Base-by-base conservation (phyloP, 2,329 filamentous ascomycete species). In the Fusarium sarcochroum region DNA sequence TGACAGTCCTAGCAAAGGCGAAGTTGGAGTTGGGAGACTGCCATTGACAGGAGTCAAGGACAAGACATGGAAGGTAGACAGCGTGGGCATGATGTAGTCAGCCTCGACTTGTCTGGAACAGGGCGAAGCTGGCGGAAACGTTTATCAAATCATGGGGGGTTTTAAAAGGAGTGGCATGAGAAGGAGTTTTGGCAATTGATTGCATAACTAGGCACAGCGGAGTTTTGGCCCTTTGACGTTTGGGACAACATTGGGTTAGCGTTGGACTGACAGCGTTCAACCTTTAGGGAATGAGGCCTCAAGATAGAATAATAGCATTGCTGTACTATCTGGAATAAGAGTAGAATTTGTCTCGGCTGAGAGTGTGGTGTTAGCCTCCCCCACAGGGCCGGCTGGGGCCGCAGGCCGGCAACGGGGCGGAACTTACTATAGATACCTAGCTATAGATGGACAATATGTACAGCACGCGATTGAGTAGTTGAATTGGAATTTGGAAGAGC, bases 171-270 rank as follows among this genome's bases (percentile, higher is more conserved):
- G 42, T 23, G 32, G 66, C 66, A 69, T 67, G 42, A 48, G 45
- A 50, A 48, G 66, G 66, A 67, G 66, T 69, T 69, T 41, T n/a
- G 60, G 52, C 54, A 47, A 27, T 58, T 42, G 17, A 38, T 23
- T 52, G 52, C 52, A 59, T 52, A 21, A 18, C 18, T 21, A 34
- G 23, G 38, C 21, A 53, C 13, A 52, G 23, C 25, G 51, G 45
- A 57, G 61, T 64, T 58, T 38, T 34, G 51, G 55, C 14, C 32
- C 34, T 52, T 45, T 18, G 25, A 47, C n/a, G 23, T 47, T 46
- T 49, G 30, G 32, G 32, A 46, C 35, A 23, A 67, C 40, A 46
- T 48, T 32, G 38, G 57, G 52, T 49, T 17, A 69, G 61, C 46
- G 46, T 41, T 56, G 45, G 35, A 46, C 35, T 47, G 50, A 37